Conservation (phyloP, 805 yeast species). For the Sugiyamaella marilandica region DNA sequence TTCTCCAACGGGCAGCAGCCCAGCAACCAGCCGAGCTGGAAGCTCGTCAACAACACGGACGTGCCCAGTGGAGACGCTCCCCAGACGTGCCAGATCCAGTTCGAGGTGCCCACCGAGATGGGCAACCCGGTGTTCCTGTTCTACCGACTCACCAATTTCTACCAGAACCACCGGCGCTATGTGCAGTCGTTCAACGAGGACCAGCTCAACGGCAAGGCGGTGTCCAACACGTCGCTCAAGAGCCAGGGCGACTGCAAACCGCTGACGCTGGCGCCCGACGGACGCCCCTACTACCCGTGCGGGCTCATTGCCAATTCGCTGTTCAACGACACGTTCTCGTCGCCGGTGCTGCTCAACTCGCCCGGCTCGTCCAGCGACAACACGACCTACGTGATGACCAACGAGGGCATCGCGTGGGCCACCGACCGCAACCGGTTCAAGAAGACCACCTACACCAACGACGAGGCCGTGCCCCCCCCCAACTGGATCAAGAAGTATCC, state of each 20-base stretch:
- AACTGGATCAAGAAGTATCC: slow-evolving; percentile 81
- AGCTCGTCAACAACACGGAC: slow-evolving; percentile 38
- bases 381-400: slow-evolving; percentile 39
- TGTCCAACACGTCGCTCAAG: slow-evolving; percentile 46
- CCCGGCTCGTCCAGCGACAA: slow-evolving; percentile 31
- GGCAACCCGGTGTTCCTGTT: slow-evolving; percentile 69
- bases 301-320: slow-evolving; percentile 90
- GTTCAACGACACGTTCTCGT: slow-evolving; percentile 80
- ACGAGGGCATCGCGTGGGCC: slow-evolving; percentile 76
- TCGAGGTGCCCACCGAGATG: slow-evolving; percentile 66
- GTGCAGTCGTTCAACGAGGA: slow-evolving; percentile 77
- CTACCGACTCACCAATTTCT: slow-evolving; percentile 84
- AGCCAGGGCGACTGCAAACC: slow-evolving; percentile 55
- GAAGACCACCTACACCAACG: slow-evolving; percentile 60
- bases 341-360: slow-evolving; percentile 38
- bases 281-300: slow-evolving; percentile 80
- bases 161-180: slow-evolving; percentile 91
- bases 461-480: slow-evolving; percentile 87
- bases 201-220: slow-evolving; percentile 77
- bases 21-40: slow-evolving; percentile 60
- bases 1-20: slow-evolving; percentile 45
- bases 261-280: slow-evolving; percentile 46
- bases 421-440: slow-evolving; percentile 69
- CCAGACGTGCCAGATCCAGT: slow-evolving; percentile 59
- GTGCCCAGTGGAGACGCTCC: slow-evolving; percentile 12